Base-by-base conservation (phyloP, 352 stramenopile genomes). In the Blastocystis sp. region DNA sequence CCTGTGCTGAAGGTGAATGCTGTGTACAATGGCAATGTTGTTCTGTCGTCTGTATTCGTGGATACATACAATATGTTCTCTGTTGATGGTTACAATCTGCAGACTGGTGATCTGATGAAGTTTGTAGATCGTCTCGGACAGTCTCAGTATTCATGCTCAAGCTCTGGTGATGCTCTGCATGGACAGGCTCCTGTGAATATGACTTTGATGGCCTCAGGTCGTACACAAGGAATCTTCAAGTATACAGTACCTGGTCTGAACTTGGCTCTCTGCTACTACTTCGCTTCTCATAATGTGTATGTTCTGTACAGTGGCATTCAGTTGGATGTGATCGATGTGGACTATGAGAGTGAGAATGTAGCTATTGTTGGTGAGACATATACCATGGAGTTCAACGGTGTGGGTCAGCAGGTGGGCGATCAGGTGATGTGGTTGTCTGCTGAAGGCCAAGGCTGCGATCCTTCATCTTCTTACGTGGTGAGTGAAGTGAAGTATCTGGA, bases 211-310 rank as follows among this genome's bases (percentile, higher is more conserved):
- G 22, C 17, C 13, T 48, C 15, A 4, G 51, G 73, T 3, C 73
- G 73, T 30, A 84, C 73, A 17, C 24, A 84, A 57, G 73, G 73
- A 33, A 57, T 44, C 53, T 84, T 84, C 73, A 54, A 51, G 22
- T 84, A 69, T 51, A 84, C 73, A 33, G 48, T 33, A n/a, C 73
- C 73, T 42, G 73, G 73, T 53, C 33, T 64, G 48, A 66, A 84
- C 33, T 51, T 84, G 73, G 73, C 73, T 27, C 57, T 84, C 53
- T 84, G 73, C 33, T 84, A 84, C 27, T 84, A 84, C 73, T 84
- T 84, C 73, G 48, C 73, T 30, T 53, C 73, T 35, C 53, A 84
- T 37, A 84, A 84, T 17, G 6, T 56, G 30, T 44, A 66, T 30
- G 73, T 84, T 13, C 73, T 84, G 33, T 84, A 33, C 53, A 42